Conservation (phyloP, 2,329 filamentous ascomycete species). For the Septoria linicola region DNA sequence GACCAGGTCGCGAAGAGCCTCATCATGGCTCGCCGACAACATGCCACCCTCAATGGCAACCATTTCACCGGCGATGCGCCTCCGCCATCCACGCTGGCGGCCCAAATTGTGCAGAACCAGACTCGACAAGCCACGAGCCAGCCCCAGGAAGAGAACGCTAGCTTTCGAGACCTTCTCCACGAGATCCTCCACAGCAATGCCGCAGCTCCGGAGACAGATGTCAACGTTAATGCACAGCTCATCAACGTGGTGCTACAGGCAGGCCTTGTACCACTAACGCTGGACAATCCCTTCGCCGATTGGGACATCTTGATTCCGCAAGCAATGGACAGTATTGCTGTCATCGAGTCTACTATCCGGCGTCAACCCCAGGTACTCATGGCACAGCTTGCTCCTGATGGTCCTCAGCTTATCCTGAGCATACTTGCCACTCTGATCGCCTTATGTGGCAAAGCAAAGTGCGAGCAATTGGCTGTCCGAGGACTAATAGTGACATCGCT, state of each 20-base stretch:
- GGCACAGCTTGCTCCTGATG: slow-evolving; percentile 34
- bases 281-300: slow-evolving; percentile 67
- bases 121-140: slow-evolving; percentile 55
- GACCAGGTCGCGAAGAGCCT: slow-evolving; percentile 7
- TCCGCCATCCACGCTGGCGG: slow-evolving; percentile 77
- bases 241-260: slow-evolving; percentile 81
- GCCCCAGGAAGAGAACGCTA: slow-evolving; percentile 46
- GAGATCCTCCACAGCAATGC: slow-evolving; percentile 54
- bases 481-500: slow-evolving; percentile 42
- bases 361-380: slow-evolving; percentile 71
- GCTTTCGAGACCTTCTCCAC: slow-evolving; percentile 72
- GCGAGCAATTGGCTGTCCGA: slow-evolving; percentile 43
- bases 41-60: slow-evolving; percentile 11
- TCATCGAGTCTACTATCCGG: slow-evolving; percentile 70
- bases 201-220: slow-evolving; percentile 59
- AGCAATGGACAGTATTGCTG: slow-evolving; percentile 70
- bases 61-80: slow-evolving; percentile 38
- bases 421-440: slow-evolving; percentile 54
- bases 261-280: slow-evolving; percentile 67
- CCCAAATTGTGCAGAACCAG: slow-evolving; percentile 79
- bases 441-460: slow-evolving; percentile 45
- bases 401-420: slow-evolving; percentile 55
- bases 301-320: slow-evolving; percentile 57
- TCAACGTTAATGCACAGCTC: slow-evolving; percentile 78
- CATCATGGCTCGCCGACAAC: slow-evolving; percentile 42